Base-by-base conservation (phyloP, 306 rosid genomes). In the Alnus glutinosa region DNA sequence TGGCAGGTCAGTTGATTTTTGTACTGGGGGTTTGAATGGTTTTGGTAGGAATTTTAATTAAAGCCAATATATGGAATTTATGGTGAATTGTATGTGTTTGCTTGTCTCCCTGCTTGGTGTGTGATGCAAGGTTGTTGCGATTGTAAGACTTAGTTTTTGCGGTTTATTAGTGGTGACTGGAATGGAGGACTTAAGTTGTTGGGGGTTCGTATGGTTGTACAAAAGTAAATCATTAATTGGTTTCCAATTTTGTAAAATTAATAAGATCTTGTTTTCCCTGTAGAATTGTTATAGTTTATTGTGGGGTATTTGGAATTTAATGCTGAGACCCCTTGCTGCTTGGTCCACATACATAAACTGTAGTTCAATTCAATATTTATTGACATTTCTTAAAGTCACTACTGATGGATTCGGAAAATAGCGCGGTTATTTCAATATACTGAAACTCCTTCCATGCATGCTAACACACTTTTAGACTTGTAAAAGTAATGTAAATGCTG, bases 81-180 rank as follows among this genome's bases (percentile, higher is more conserved):
- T 49, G 11, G 61, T 8, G 61, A 55, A 16, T 55, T 63, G 44
- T 14, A 28, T 34, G 70, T 34, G 44, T 73, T 49, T 51, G 54
- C 69, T 75, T 61, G 50, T 78, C 15, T 75, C 75, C 70, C 52
- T 82, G 59, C 64, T 55, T 74, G 75, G 47, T 73, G 14, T 73
- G 5, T 71, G 4, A 37, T 66, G 75, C 37, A 30, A 75, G 66
- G 34, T 32, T 55, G 64, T 28, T 71, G 79, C 28, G n/a, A 73
- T 73, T 71, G 55, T 13, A 15, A 48, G 50, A 66, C 37, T 46
- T 36, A 13, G 70, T 47, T 52, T 49, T 12, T 8, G 54, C n/a
- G 7, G 54, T 48, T 16, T 16, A 28, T 71, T 28, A 10, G 13
- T 15, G 46, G 9, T 64, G 23, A 54, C 28, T 52, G 32, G 73